Evolutionary conservation across 1,284 basidiomycete genomes (phyloP), one percentile per base, ranked within the genome.

Genomic region (Ceratobasidium sp.): DNA sequence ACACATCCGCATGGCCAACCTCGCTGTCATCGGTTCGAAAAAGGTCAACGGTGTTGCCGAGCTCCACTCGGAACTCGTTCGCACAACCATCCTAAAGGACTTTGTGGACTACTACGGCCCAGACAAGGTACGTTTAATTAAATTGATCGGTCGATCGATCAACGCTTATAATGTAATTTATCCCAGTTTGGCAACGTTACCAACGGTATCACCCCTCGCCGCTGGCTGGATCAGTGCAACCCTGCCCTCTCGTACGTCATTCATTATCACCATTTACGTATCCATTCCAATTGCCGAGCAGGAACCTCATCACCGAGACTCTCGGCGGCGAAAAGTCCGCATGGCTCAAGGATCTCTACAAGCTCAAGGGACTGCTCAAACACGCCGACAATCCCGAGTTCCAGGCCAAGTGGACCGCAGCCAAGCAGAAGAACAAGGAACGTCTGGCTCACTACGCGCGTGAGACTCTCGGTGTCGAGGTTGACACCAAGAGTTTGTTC

Each of bases 1-100:
- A 81, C 88, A 92, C 77, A 86, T 97, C 72, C 88, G 94, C 76
- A 97, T 96, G 94, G 93, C 94, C 9, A 89, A 90, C 80, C 82
- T 94, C 32, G 92, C 92, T 10, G 90, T 79, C 88, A 92, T 83
- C 84, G 92, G 83, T 4, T 82, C 81, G 14, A 82, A 82, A 79
- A 95, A 92, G 80, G 91, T 96, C 78, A 97, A 97, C 78, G 95
- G 96, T 79, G 96, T 97, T 26, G 95, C 96, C n/a, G 95, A 96
- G 84, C 88, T 93, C 0, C 84, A 84, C 78, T 82, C 81, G 23
- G 80, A 81, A 41, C 71, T 75, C 10, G 74, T 75, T 23, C 73
- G 60, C 78, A 89, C 87, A 26, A 95, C 92, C 18, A 93, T 97
- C 79, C 84, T 96, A 81, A 93, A 92, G 77, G 96, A 97, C 83